Evolutionary conservation across 1,284 basidiomycete species (phyloP).

Genomic region (Irpex rosettiformis): DNA sequence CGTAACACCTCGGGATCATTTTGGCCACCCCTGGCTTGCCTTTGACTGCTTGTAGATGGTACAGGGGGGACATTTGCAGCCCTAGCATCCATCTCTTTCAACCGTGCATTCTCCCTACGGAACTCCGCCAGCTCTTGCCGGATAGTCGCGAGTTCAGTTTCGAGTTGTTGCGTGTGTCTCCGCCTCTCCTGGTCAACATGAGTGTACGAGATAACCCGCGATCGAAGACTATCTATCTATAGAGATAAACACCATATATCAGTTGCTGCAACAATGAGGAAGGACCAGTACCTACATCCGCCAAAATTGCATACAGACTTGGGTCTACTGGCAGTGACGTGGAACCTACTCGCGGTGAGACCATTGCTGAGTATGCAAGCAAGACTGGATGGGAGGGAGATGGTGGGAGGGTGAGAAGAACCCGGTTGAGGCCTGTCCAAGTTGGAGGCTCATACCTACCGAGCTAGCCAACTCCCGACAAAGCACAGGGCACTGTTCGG

Average conservation of each 20-base stretch:
- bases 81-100: background rate
- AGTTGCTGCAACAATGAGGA: background rate
- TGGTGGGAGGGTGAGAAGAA: background rate
- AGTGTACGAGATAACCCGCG: background rate
- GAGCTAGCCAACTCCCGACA: background rate
- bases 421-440: background rate
- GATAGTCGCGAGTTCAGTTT: background rate
- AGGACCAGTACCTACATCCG: conserved; percentile 20
- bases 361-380: background rate
- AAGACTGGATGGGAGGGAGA: background rate
- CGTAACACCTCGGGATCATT: conserved; percentile 11
- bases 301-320: conserved; percentile 11
- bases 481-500: conserved; percentile 1
- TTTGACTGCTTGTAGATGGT: background rate
- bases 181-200: background rate
- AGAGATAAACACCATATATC: background rate
- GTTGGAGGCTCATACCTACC: background rate
- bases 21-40: background rate
- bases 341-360: background rate
- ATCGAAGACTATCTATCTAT: background rate
- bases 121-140: background rate
- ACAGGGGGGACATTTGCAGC: background rate
- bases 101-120: background rate
- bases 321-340: conserved; percentile 4
- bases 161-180: background rate